Base-by-base conservation (phyloP, 225 moss, liverwort and hornwort species). In the Climacium dendroides region DNA sequence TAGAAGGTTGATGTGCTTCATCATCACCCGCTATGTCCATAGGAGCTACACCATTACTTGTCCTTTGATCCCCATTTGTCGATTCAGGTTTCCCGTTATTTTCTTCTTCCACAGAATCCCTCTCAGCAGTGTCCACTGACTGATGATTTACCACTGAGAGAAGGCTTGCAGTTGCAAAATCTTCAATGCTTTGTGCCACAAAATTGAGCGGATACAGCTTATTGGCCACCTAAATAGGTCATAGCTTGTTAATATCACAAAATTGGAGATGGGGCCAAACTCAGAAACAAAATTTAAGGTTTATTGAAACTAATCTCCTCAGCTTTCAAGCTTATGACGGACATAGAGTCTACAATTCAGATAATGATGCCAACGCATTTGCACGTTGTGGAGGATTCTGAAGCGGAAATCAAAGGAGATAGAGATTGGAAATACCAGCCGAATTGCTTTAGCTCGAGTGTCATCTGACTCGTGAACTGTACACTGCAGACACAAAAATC, bases 401-500 rank as follows among this genome's bases (percentile, higher is more conserved):
- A 66, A 41, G 24, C 59, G 76, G 76, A 90, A 71, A 84, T 85
- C 26, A 59, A n/a, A 59, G 58, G 25, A 80, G 48, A 87, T 41
- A 57, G 62, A 84, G 43, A 83, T 81, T 59, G 47, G 61, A 75
- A 61, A 70, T 94, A 98, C 99, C 95, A 99, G 92, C 47, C 99
- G 95, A 87, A 96, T 97, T 79, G 99, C 99, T 91, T 99, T 99
- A 24, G 99, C 93, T 52, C 99, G 97, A 85, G 96, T 93, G 82
- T 97, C 99, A 89, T 99, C 99, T 69, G 95, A 94, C 78, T 96
- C 95, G 88, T 99, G 99, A 88, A 99, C 94, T 90, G 99, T 94
- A 94, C 99, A 99, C 97, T 99, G 99, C 92, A 96, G 67, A 90
- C 81, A 90, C 86, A 92, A 80, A 70, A 92, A 87, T 83, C 78